Percentiles rank a stretch among this genome's conserved stretches.
These are phyloP conservation scores for Chlamydomonas incerta DNA, from an alignment of 139 green algal species.

Conservation along the genomic window DNA sequence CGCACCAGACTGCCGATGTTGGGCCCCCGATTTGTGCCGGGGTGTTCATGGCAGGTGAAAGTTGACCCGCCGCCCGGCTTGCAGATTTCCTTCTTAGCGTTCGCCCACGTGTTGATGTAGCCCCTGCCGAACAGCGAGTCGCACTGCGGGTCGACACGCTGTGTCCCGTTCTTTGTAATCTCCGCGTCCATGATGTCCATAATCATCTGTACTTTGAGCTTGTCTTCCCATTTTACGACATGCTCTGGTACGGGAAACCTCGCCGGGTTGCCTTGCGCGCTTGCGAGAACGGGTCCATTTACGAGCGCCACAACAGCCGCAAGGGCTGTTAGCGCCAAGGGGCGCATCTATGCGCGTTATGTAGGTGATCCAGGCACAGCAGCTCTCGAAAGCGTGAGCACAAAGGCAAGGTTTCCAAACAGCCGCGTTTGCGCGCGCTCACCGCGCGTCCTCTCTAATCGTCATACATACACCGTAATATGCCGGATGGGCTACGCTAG, in stretches of 20 bases:
- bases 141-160: background rate
- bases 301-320: too few species aligned
- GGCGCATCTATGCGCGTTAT: too few species aligned
- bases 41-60: slow-evolving; percentile 20
- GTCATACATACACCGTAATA: too few species aligned
- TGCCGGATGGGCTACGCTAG: too few species aligned
- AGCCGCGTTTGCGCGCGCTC: too few species aligned
- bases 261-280: too few species aligned
- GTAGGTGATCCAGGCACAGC: too few species aligned
- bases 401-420: too few species aligned
- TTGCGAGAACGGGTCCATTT: too few species aligned
- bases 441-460: too few species aligned
- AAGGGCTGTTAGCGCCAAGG: too few species aligned
- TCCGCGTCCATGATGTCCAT: background rate
- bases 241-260: background rate
- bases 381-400: too few species aligned
- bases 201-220: slow-evolving; percentile 4
- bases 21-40: background rate
- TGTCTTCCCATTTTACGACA: background rate
- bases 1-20: slow-evolving; percentile 36
- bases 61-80: background rate
- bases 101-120: slow-evolving; percentile 9
- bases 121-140: slow-evolving; percentile 13
- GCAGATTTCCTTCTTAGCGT: background rate
- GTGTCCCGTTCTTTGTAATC: slow-evolving; percentile 11